phyloP scores from a whole-genome alignment of 176 grass and related monocot genomes.

The Zoysia japonica region DNA sequence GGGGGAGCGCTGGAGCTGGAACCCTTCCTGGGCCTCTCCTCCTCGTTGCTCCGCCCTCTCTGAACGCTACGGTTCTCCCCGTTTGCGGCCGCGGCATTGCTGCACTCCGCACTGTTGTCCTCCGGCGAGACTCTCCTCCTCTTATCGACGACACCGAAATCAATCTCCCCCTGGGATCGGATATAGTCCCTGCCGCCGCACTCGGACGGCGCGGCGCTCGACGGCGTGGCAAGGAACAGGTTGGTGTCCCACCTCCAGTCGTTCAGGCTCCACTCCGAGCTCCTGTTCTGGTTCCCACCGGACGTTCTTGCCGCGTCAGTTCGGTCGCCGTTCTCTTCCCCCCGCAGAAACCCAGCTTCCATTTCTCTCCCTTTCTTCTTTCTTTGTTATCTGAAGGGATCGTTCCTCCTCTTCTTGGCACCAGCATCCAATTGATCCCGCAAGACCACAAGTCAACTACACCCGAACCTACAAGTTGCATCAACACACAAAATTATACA shows the following conservation, averaged over 20 bases:
- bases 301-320: slow-evolving; percentile 23
- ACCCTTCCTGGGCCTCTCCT: slow-evolving; percentile 42
- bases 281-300: slow-evolving; percentile 34
- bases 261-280: slow-evolving; percentile 57
- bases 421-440: not conserved
- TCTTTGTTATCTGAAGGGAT: not conserved
- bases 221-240: slow-evolving; percentile 51
- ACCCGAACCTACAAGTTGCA: slow-evolving; percentile 12
- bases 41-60: slow-evolving; percentile 33
- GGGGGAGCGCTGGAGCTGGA: slow-evolving; percentile 32
- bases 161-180: slow-evolving; percentile 34
- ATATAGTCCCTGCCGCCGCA: slow-evolving; percentile 41
- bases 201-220: not conserved
- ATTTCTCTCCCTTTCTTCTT: not conserved
- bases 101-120: slow-evolving; percentile 39
- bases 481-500: not conserved
- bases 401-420: slow-evolving; percentile 2
- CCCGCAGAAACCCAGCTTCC: slow-evolving; percentile 24
- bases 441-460: slow-evolving; percentile 20
- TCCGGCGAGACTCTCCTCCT: slow-evolving; percentile 45
- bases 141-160: slow-evolving; percentile 53
- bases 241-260: slow-evolving; percentile 59
- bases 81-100: slow-evolving; percentile 2
- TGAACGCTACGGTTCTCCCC: slow-evolving; percentile 17
- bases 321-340: slow-evolving; percentile 12